Percentiles rank a stretch among this genome's conserved stretches.
Evolutionary conservation across 2,329 filamentous ascomycete genomes (phyloP).

Genomic region (Trichoderma semiorbis): DNA sequence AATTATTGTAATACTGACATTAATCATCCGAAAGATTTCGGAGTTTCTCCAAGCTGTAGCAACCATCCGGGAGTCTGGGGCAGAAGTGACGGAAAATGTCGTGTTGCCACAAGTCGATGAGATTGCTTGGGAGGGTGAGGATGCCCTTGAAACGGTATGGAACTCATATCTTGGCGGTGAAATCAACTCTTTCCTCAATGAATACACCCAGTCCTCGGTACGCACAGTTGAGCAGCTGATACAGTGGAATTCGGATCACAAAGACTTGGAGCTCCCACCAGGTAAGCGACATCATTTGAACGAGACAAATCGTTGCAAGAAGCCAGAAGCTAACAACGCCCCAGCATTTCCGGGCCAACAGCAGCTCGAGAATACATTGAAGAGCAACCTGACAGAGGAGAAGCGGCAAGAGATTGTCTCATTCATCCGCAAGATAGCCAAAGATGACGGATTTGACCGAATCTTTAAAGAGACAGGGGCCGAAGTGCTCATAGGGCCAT

Average conservation of each 20-base stretch:
- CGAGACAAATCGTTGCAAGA: not conserved
- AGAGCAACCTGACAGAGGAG: not conserved
- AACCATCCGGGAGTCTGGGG: not conserved
- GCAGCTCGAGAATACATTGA: not conserved
- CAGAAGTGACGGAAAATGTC: not conserved
- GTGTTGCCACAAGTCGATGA: not conserved
- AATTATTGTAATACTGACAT: not conserved
- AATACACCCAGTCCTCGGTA: not conserved
- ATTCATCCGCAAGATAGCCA: not conserved
- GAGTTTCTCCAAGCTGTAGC: not conserved
- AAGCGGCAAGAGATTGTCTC: not conserved
- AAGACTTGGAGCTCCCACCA: not conserved
- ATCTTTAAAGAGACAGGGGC: not conserved
- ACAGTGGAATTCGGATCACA: not conserved
- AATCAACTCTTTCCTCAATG: not conserved
- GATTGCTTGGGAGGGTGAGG: not conserved
- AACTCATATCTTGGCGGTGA: not conserved
- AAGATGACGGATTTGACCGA: not conserved
- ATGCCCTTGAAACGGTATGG: not conserved
- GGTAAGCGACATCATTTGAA: not conserved
- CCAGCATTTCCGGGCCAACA: not conserved
- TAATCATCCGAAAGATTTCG: not conserved
- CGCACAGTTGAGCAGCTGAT: not conserved
- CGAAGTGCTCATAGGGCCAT: not conserved
- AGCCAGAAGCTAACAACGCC: not conserved